phyloP scores from a whole-genome alignment of 1,139 yeast species.

The Diutina neorugosa region DNA sequence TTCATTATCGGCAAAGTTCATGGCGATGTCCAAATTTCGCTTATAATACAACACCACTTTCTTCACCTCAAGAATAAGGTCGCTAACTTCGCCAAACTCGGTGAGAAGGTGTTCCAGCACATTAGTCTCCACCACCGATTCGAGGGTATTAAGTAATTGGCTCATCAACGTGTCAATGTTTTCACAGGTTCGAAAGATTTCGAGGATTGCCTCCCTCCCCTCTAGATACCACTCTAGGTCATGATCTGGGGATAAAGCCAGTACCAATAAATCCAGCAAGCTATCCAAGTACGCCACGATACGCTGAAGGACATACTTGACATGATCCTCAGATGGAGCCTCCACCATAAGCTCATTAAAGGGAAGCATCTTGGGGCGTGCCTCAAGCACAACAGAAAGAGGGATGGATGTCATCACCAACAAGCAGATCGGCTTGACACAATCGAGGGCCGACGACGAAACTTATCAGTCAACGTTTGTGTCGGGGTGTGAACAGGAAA shows the following conservation, averaged over 20 bases:
- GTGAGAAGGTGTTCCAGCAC: neutral
- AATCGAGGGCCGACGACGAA: neutral
- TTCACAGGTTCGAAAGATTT: neutral
- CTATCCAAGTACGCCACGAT: neutral
- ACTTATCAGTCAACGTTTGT: neutral
- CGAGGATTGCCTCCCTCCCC: neutral
- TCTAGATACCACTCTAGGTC: neutral
- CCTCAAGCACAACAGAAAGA: neutral
- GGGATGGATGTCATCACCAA: neutral
- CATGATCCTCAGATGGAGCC: neutral
- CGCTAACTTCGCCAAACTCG: neutral
- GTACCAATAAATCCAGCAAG: neutral
- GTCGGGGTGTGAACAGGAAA: neutral
- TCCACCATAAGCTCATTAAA: neutral
- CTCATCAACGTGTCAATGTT: neutral
- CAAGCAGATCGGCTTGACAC: neutral
- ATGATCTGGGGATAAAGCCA: neutral
- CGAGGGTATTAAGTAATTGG: neutral
- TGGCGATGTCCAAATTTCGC: slow-evolving; percentile 1
- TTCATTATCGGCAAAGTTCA: neutral
- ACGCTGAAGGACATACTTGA: neutral
- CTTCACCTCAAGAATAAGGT: neutral
- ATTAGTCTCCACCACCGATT: neutral
- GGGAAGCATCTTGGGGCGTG: neutral
- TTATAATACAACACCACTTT: neutral